These are phyloP conservation scores for Linanthus parryae DNA, from an alignment of 148 eudicot species.

Conservation along the genomic window DNA sequence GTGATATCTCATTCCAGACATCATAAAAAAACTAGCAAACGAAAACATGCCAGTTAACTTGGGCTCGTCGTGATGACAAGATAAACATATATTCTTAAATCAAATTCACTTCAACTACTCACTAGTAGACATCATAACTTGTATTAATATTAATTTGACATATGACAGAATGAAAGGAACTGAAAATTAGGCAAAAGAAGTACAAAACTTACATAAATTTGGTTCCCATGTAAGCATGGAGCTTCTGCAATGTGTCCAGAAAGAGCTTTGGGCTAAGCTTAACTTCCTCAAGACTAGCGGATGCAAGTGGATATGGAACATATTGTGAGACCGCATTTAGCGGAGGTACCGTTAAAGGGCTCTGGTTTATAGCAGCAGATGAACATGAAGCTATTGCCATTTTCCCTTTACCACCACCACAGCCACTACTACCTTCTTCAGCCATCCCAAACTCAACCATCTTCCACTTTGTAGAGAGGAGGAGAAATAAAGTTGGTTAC, in stretches of 20 bases:
- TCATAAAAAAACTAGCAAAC: background rate
- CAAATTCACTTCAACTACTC: no score
- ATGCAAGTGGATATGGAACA: conserved; percentile 53
- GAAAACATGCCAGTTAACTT: background rate
- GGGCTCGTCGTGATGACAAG: background rate
- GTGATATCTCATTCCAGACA: background rate
- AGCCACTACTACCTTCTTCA: no score
- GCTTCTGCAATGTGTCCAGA: conserved; percentile 63
- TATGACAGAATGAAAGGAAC: no score
- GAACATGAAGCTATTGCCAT: no score
- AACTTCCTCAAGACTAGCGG: conserved; percentile 70
- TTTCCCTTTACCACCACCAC: no score
- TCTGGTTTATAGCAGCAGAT: no score
- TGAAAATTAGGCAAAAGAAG: no score
- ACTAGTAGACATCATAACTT: no score
- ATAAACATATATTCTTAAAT: background rate
- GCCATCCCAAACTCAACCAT: no score
- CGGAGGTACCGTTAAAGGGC: no score
- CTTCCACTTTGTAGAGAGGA: no score
- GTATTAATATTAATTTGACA: background rate
- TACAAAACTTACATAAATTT: conserved; percentile 89
- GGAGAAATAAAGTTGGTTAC: no score
- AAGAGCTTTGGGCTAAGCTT: conserved; percentile 48
- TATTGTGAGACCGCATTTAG: conserved; percentile 19
- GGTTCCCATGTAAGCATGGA: conserved; percentile 77